Evolutionary conservation across 2,329 filamentous ascomycete genomes (phyloP).

Genomic region (Teratosphaeria epicoccoides): DNA sequence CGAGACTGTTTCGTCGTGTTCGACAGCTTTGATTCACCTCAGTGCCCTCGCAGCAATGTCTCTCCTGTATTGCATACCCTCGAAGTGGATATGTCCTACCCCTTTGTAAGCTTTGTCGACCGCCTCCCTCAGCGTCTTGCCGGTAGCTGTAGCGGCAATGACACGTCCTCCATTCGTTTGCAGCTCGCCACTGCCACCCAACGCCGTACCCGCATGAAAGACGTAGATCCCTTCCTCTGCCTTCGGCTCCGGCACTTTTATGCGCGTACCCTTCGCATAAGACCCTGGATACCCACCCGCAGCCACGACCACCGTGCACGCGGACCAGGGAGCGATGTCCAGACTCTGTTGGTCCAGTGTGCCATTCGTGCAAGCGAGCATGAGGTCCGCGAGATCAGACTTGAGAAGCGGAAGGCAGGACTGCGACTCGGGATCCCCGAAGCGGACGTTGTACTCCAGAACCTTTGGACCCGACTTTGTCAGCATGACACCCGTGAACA

Average conservation of each 20-base stretch:
- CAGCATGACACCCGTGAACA: slow-evolving; percentile 93
- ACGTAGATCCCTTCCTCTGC: slow-evolving; percentile 49
- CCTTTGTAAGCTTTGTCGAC: slow-evolving; percentile 82
- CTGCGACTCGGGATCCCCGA: slow-evolving; percentile 87
- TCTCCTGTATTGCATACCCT: slow-evolving; percentile 82
- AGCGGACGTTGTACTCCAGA: slow-evolving; percentile 87
- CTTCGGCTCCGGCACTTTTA: slow-evolving; percentile 45
- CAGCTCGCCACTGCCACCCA: slow-evolving; percentile 51
- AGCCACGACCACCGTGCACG: slow-evolving; percentile 87
- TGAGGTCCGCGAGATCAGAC: slow-evolving; percentile 76
- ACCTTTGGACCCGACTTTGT: slow-evolving; percentile 69
- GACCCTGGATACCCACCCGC: slow-evolving; percentile 81
- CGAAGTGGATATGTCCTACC: slow-evolving; percentile 68
- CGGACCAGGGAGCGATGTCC: slow-evolving; percentile 44
- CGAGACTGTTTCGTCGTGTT: too few relatives aligned
- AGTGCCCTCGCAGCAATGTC: slow-evolving; percentile 63
- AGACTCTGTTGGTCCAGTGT: slow-evolving; percentile 48
- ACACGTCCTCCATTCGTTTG: slow-evolving; percentile 79
- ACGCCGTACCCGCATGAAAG: slow-evolving; percentile 84
- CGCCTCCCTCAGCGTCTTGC: slow-evolving; percentile 64
- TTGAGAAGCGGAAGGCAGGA: slow-evolving; percentile 73
- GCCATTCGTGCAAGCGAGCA: slow-evolving; percentile 72
- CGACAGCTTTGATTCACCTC: too few relatives aligned
- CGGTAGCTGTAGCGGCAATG: slow-evolving; percentile 80
- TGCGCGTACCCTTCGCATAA: slow-evolving; percentile 68